Evolutionary conservation across 202 grass and related monocot species (phyloP).

Genomic region (Eragrostis tef): DNA sequence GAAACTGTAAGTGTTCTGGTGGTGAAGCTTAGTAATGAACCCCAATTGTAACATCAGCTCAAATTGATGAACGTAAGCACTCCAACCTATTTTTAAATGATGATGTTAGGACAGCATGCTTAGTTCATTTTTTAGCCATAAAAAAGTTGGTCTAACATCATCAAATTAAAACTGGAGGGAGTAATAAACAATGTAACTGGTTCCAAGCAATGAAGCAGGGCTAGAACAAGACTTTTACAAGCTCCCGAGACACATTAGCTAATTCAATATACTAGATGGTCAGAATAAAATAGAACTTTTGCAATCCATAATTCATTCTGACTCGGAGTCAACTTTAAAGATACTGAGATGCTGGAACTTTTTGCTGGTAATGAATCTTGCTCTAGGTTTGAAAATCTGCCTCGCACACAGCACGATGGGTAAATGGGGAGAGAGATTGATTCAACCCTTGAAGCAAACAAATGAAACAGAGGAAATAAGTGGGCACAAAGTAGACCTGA

Average conservation of each 20-base stretch:
- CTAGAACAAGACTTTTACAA: neutral
- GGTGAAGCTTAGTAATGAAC: neutral
- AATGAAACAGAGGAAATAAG: conserved; percentile 22
- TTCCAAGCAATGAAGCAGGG: conserved; percentile 6
- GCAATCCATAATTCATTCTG: neutral
- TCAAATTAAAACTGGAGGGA: neutral
- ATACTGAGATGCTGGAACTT: conserved; percentile 6
- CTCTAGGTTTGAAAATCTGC: neutral
- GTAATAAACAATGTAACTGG: neutral
- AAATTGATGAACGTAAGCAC: neutral
- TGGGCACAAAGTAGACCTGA: conserved; percentile 55
- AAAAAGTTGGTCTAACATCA: neutral
- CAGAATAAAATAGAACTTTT: neutral
- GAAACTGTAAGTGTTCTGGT: conserved; percentile 5
- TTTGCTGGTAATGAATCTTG: conserved; percentile 28
- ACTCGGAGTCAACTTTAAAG: neutral
- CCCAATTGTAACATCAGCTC: conserved; percentile 27
- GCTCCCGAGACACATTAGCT: neutral
- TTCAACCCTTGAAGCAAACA: conserved; percentile 2
- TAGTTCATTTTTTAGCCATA: neutral
- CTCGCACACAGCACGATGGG: neutral
- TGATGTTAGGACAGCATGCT: neutral
- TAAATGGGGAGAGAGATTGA: neutral
- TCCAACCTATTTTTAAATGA: neutral
- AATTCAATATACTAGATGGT: conserved; percentile 1